Evolutionary conservation across 2,329 filamentous ascomycete genomes (phyloP).

Genomic region (Sclerotiophoma versabilis): DNA sequence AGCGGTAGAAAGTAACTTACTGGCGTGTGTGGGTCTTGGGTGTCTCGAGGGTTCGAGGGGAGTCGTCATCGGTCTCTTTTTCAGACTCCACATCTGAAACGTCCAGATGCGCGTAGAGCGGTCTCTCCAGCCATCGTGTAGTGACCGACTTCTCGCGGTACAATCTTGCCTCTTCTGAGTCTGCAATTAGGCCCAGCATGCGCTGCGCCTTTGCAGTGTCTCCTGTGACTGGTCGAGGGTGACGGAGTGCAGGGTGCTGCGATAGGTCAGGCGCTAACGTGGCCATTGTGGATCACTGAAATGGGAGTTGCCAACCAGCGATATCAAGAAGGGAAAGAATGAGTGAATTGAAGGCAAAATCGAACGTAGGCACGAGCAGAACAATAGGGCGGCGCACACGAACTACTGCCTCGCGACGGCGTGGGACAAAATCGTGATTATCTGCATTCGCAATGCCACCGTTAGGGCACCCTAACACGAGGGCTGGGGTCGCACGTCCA

Average conservation of each 20-base stretch:
- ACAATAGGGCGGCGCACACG: conserved; percentile 26
- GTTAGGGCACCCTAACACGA: conserved; percentile 22
- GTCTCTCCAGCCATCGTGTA: conserved; percentile 38
- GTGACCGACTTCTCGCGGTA: conserved; percentile 35
- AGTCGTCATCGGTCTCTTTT: conserved; percentile 20
- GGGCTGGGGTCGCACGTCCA: conserved; percentile 30
- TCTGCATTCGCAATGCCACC: conserved; percentile 30
- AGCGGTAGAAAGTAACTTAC: conserved; percentile 14
- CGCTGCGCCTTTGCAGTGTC: conserved; percentile 38
- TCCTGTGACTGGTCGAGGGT: conserved; percentile 35
- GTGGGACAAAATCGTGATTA: conserved; percentile 33
- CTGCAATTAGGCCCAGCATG: conserved; percentile 35
- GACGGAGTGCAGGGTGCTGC: conserved; percentile 32
- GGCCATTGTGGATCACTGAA: conserved; percentile 23
- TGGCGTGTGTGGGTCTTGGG: conserved; percentile 19
- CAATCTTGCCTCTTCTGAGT: conserved; percentile 29
- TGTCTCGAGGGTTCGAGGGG: conserved; percentile 13
- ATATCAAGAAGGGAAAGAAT: conserved; percentile 1
- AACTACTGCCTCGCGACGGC: conserved; percentile 25
- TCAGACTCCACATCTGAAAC: conserved; percentile 24
- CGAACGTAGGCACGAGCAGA: conserved; percentile 21
- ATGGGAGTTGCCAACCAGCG: not conserved
- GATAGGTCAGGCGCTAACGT: conserved; percentile 30
- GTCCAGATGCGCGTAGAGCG: conserved; percentile 31
- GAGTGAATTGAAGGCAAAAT: conserved; percentile 13